Conservation (phyloP, 768 basidiomycete species). For the Jaapia argillacea region DNA sequence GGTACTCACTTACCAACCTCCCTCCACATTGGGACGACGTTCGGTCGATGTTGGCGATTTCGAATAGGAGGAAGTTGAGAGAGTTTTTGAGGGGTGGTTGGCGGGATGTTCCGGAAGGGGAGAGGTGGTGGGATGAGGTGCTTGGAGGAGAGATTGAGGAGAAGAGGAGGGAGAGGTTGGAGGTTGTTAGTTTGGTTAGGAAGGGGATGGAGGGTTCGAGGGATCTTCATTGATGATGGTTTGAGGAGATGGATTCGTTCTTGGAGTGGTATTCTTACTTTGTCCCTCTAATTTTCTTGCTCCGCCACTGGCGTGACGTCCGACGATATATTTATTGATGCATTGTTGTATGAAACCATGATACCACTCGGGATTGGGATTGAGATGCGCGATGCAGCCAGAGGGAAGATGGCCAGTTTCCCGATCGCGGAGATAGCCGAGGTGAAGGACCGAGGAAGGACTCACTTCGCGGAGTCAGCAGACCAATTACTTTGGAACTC, state of each 20-base stretch:
- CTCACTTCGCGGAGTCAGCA: no score
- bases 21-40: neutral
- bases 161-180: slow-evolving; percentile 15
- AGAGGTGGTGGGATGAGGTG: slow-evolving; percentile 64
- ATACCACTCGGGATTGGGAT: no score
- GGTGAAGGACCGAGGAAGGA: no score
- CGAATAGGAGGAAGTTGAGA: slow-evolving; percentile 23
- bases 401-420: no score
- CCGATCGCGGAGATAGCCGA: no score
- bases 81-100: slow-evolving; percentile 49
- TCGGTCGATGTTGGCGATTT: slow-evolving; percentile 5
- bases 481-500: no score
- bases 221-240: neutral
- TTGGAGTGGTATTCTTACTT: no score
- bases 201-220: slow-evolving; percentile 21
- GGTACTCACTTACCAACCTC: neutral
- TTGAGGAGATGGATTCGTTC: neutral
- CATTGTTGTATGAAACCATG: no score
- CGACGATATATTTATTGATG: no score
- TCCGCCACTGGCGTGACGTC: no score
- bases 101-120: slow-evolving; percentile 44
- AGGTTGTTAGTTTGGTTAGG: slow-evolving; percentile 16
- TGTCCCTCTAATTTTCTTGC: no score
- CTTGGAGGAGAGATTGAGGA: slow-evolving; percentile 28
- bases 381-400: no score